Percentiles rank a stretch among this genome's conserved stretches.
Evolutionary conservation across 202 grass and related monocot genomes (phyloP).

Genomic region (Panicum hallii): DNA sequence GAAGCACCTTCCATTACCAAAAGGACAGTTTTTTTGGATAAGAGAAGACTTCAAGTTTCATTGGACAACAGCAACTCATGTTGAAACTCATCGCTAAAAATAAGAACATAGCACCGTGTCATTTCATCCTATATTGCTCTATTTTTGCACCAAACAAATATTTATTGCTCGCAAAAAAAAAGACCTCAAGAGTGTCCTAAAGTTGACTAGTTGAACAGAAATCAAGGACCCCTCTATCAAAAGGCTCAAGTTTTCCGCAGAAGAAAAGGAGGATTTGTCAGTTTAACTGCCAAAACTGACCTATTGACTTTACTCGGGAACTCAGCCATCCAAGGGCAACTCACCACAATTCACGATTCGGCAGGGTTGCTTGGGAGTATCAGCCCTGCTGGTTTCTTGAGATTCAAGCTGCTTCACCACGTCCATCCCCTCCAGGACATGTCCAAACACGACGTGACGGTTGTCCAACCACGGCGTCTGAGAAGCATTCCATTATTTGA

Average conservation of each 20-base stretch:
- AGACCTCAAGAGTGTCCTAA: background rate
- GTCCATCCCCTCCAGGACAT: slow-evolving; percentile 70
- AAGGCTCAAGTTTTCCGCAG: slow-evolving; percentile 1
- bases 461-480: slow-evolving; percentile 76
- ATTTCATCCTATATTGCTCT: background rate
- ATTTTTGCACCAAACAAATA: background rate
- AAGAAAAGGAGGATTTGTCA: background rate
- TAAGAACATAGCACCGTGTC: background rate
- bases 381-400: slow-evolving; percentile 70
- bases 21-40: no score
- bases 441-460: slow-evolving; percentile 77
- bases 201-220: background rate
- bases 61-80: no score
- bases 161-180: background rate
- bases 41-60: no score
- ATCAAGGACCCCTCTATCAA: slow-evolving; percentile 9
- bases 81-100: background rate
- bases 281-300: background rate
- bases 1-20: no score
- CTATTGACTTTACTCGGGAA: background rate
- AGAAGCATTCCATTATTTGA: slow-evolving; percentile 42
- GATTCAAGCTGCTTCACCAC: slow-evolving; percentile 73
- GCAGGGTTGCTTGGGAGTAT: slow-evolving; percentile 60
- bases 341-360: slow-evolving; percentile 72
- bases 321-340: slow-evolving; percentile 51